Evolutionary conservation across 768 basidiomycete species (phyloP).

Genomic region (Auricularia heimuer): DNA sequence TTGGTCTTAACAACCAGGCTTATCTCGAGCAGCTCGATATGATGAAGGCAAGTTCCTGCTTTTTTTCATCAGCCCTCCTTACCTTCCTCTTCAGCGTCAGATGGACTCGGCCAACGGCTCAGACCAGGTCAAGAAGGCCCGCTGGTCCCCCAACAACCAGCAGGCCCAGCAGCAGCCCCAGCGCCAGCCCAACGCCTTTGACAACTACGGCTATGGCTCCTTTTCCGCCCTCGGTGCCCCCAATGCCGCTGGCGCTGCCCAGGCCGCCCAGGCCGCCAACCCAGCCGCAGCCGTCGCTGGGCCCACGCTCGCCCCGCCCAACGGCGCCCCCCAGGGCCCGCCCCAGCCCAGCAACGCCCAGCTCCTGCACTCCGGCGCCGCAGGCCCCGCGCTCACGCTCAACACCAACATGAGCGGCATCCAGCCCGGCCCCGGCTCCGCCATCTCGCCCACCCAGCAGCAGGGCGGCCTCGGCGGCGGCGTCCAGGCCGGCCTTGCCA

Average conservation of each 20-base stretch:
- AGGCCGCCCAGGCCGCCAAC: conserved; percentile 29
- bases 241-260: conserved; percentile 24
- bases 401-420: conserved; percentile 39
- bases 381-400: conserved; percentile 39
- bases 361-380: conserved; percentile 5
- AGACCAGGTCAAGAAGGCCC: conserved; percentile 73
- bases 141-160: conserved; percentile 66
- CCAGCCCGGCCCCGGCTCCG: conserved; percentile 6
- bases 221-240: conserved; percentile 36
- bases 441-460: neutral
- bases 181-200: conserved; percentile 51
- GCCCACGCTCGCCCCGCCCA: conserved; percentile 68
- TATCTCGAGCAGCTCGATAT: conserved; percentile 53
- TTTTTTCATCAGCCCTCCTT: neutral
- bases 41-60: conserved; percentile 61
- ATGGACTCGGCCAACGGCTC: conserved; percentile 77
- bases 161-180: conserved; percentile 28
- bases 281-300: conserved; percentile 32
- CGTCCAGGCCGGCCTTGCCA: conserved; percentile 34
- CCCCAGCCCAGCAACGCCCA: neutral
- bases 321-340: conserved; percentile 10
- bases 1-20: neutral
- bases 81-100: conserved; percentile 47
- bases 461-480: conserved; percentile 39
- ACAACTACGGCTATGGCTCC: conserved; percentile 81